Conservation (phyloP, 441 rosid genomes). For the Erodium moschatum region DNA sequence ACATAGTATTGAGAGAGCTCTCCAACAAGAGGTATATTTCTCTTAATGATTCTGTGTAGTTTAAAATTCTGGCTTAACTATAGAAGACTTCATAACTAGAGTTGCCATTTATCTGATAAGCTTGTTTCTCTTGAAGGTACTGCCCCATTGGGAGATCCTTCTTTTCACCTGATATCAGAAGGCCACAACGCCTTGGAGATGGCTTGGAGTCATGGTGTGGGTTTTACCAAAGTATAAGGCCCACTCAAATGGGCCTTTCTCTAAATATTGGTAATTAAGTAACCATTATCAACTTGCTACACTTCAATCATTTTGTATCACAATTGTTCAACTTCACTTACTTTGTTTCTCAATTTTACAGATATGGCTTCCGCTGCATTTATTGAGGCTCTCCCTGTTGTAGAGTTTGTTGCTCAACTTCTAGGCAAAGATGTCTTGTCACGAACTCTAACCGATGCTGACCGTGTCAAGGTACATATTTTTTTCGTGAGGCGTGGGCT, state of each 20-base stretch:
- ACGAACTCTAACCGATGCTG: conserved; percentile 85
- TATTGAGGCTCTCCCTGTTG: conserved; percentile 95
- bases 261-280: conserved; percentile 64
- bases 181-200: conserved; percentile 78
- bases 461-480: conserved; percentile 68
- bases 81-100: neutral
- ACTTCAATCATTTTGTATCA: neutral
- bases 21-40: conserved; percentile 54
- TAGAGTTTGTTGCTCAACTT: conserved; percentile 88
- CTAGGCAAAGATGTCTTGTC: conserved; percentile 69
- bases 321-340: neutral
- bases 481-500: conserved; percentile 7
- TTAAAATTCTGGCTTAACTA: conserved; percentile 8
- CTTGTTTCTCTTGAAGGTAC: conserved; percentile 35
- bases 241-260: conserved; percentile 94
- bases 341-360: conserved; percentile 16
- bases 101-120: conserved; percentile 6
- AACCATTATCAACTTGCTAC: neutral
- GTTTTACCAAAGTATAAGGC: conserved; percentile 91
- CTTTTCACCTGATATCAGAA: conserved; percentile 72
- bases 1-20: conserved; percentile 76
- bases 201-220: conserved; percentile 99
- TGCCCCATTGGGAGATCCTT: conserved; percentile 83
- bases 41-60: neutral
- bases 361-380: conserved; percentile 99